Percentiles rank a stretch among this genome's conserved stretches.
phyloP scores from a whole-genome alignment of 345 rosid species.

The Sonneratia caseolaris region DNA sequence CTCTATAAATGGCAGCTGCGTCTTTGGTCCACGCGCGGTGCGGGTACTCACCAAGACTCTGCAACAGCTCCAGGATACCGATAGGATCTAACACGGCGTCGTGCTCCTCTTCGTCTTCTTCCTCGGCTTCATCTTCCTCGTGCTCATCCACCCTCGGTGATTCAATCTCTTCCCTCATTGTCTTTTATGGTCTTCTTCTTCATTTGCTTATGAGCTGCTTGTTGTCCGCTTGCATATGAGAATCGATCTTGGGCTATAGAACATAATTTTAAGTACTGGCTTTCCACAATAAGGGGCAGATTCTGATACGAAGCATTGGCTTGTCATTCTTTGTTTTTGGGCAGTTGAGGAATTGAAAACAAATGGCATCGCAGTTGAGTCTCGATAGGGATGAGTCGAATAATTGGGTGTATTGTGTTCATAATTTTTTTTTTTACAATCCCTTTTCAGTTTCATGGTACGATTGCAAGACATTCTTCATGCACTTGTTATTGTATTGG shows the following conservation, averaged over 20 bases:
- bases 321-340: too few species aligned
- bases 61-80: conserved; percentile 12
- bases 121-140: conserved; percentile 32
- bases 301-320: too few species aligned
- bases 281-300: background rate
- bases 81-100: conserved; percentile 23
- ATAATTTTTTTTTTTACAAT: background rate
- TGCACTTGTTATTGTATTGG: background rate
- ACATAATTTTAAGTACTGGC: background rate
- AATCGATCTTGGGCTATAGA: background rate
- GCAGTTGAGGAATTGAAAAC: background rate
- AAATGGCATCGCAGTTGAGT: too few species aligned
- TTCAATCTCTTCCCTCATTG: background rate
- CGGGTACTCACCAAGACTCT: conserved; percentile 24
- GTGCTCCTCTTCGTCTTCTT: conserved; percentile 27
- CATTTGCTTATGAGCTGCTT: background rate
- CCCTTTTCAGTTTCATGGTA: background rate
- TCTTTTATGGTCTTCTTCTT: background rate
- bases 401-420: background rate
- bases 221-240: background rate
- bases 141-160: conserved; percentile 38
- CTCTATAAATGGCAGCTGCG: conserved; percentile 30
- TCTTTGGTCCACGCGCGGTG: conserved; percentile 35
- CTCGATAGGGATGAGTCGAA: background rate
- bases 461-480: background rate